Evolutionary conservation across 495 filamentous ascomycete genomes (phyloP).

Genomic region (Daldinia decipiens): DNA sequence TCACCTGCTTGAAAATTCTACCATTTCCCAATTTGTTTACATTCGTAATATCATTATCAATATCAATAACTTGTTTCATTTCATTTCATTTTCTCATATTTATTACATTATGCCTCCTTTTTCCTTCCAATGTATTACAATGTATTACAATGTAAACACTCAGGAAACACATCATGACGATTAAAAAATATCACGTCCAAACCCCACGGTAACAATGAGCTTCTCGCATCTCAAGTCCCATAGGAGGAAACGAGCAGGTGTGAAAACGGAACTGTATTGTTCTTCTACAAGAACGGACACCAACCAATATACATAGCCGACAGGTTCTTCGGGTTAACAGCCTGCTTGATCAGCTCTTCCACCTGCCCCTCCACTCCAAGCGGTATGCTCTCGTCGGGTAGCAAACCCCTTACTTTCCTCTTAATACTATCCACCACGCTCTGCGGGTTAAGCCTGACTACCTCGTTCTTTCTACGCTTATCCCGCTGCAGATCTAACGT

Average conservation of each 20-base stretch:
- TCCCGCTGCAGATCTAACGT: conserved; percentile 90
- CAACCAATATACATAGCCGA: conserved; percentile 97
- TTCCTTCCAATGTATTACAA: no score
- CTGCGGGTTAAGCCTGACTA: conserved; percentile 84
- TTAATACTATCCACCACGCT: conserved; percentile 90
- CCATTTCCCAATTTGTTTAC: background rate
- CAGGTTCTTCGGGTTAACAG: conserved; percentile 78
- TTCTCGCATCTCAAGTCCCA: background rate
- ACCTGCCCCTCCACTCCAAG: conserved; percentile 96
- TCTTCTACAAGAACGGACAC: conserved; percentile 84
- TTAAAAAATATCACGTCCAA: background rate
- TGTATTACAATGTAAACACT: background rate
- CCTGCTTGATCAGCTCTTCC: conserved; percentile 87
- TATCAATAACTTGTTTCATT: background rate
- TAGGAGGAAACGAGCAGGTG: background rate
- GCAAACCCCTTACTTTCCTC: conserved; percentile 83
- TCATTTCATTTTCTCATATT: background rate
- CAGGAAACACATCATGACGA: background rate
- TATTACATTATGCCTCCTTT: background rate
- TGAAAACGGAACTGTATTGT: background rate
- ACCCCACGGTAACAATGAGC: background rate
- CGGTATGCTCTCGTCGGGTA: conserved; percentile 87
- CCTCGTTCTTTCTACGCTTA: conserved; percentile 68
- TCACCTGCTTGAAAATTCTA: conserved; percentile 1
- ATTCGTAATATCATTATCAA: background rate